Evolutionary conservation across 2,329 filamentous ascomycete species (phyloP), one percentile per base, ranked within the genome.

Genomic region (Aspergillaceae sp.): DNA sequence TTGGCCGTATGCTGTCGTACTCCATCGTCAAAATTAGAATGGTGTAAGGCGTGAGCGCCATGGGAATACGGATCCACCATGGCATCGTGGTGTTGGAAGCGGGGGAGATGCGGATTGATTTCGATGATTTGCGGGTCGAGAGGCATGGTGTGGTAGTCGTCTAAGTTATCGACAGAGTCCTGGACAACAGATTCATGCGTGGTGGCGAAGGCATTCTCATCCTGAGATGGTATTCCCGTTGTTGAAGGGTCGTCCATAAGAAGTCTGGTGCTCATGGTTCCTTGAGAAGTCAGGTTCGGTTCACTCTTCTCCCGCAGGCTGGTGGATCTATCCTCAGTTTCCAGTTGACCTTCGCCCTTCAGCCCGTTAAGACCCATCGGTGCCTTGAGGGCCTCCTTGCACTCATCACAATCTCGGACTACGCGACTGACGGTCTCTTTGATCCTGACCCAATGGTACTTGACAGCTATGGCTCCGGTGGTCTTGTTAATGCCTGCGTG

Each of bases 401-500:
- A 97, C 63, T 94, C 84, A 5, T 78, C 71, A 67, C 92, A 98
- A 59, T 92, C 91, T 57, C 87, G 84, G 67, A 97, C 95, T 57
- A 95, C 90, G 63, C 91, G 83, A 63, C 86, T 92, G 51, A 96
- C 92, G 1, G 91, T 97, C 69, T 96, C 90, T 66, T 97, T 98
- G 72, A 97, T 97, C 50, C 91, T 81, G 41, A 94, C 90, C 92
- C 92, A 98, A 69, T 97, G 92, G 64, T 91, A 96, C 61, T 84
- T 86, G 63, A 96, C 87, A 7, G 91, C 88, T 59, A 98, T 95
- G 19, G 83, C 85, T 19, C 91, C 90, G 1, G 91, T 97, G 0
- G 91, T 97, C 73, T 96, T 96, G 74, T 98, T 98, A 74, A 97
- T 97, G 43, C 92, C 92, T 5, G 86, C 88, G 62, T 98, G 92